A percentile compares a stretch with the other conserved stretches of the same genome.
Conservation (phyloP, 805 yeast genomes). For the Ogataea pini region DNA sequence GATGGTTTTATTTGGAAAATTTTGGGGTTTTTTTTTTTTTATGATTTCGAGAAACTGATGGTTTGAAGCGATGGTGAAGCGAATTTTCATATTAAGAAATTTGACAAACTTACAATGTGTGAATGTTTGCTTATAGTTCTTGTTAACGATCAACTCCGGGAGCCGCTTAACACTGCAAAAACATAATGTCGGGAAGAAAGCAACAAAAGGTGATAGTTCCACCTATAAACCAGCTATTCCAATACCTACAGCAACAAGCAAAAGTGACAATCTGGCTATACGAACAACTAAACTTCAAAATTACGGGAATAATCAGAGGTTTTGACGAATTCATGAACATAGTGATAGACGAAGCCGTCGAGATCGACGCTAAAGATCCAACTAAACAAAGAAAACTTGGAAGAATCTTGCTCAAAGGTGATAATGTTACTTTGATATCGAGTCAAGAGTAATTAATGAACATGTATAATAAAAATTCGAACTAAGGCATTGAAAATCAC, state of each 20-base stretch:
- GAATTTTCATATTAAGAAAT: neutral
- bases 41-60: slow-evolving; percentile 1
- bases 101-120: neutral
- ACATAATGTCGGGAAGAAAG: slow-evolving; percentile 41
- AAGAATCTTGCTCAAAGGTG: slow-evolving; percentile 84
- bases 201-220: slow-evolving; percentile 67
- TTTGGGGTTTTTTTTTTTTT: slow-evolving; percentile 5
- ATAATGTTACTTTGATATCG: slow-evolving; percentile 80
- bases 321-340: slow-evolving; percentile 97
- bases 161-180: too few species aligned
- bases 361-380: slow-evolving; percentile 53
- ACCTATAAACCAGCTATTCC: slow-evolving; percentile 89
- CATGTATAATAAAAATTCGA: slow-evolving; percentile 2
- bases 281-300: slow-evolving; percentile 75
- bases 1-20: neutral
- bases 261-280: slow-evolving; percentile 84
- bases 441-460: slow-evolving; percentile 17
- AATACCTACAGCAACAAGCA: slow-evolving; percentile 78
- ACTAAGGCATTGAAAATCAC: neutral
- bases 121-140: too few species aligned
- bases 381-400: slow-evolving; percentile 56
- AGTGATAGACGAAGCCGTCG: slow-evolving; percentile 61
- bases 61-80: slow-evolving; percentile 6
- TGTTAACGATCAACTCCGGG: too few species aligned
- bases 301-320: slow-evolving; percentile 85